Evolutionary conservation across 176 grass and related monocot species (phyloP).

Genomic region (Aegilops longissima): DNA sequence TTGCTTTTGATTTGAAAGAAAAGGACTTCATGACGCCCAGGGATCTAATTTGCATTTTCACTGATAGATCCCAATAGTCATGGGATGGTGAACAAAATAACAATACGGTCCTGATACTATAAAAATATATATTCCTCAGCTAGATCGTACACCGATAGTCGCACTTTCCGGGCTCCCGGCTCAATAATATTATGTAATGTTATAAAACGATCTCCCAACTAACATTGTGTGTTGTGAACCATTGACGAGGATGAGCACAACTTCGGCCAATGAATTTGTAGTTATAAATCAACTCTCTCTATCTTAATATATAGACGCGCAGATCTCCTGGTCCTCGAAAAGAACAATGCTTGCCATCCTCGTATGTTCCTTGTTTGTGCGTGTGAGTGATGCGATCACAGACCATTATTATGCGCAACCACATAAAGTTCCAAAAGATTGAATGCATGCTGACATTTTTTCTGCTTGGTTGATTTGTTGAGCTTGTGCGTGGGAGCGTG

Average conservation of each 20-base stretch:
- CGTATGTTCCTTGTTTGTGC: background rate
- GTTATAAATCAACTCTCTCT: background rate
- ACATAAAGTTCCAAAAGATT: background rate
- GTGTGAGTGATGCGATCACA: background rate
- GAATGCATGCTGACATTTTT: background rate
- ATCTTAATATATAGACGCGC: background rate
- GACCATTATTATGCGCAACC: background rate
- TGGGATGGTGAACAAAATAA: background rate
- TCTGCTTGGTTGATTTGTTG: background rate
- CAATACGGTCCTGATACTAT: background rate
- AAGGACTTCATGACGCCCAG: background rate
- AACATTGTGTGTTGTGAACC: background rate
- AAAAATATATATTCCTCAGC: background rate
- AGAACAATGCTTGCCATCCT: background rate
- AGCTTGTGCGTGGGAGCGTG: conserved; percentile 18
- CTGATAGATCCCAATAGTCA: background rate
- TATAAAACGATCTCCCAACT: background rate
- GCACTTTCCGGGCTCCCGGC: background rate
- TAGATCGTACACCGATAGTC: background rate
- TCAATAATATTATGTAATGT: background rate
- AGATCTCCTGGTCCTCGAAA: background rate
- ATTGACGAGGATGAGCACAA: background rate
- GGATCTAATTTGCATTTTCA: background rate
- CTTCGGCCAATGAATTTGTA: background rate
- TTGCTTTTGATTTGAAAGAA: background rate